A percentile compares a stretch with the other conserved stretches of the same genome.
phyloP scores from a whole-genome alignment of 2,329 filamentous ascomycete genomes.

The Cylindrodendrum hubeiense region DNA sequence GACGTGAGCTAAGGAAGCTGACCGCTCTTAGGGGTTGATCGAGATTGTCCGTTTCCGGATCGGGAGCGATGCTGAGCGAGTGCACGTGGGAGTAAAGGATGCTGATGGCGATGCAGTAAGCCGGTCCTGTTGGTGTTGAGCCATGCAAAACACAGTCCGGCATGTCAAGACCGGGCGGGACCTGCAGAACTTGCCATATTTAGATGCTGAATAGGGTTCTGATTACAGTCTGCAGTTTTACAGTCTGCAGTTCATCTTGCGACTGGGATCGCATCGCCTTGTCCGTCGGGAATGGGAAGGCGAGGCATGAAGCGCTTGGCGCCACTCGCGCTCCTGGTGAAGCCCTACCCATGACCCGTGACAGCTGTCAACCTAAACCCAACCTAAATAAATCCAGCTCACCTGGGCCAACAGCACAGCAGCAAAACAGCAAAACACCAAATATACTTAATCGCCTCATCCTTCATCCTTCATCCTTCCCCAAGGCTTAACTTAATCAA shows the following conservation, averaged over 20 bases:
- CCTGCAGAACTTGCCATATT: not conserved
- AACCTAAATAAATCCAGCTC: not conserved
- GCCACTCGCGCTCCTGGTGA: not conserved
- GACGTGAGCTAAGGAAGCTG: not conserved
- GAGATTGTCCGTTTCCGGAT: not conserved
- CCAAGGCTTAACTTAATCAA: too few species aligned
- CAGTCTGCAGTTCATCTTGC: not conserved
- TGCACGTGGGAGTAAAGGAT: too few species aligned
- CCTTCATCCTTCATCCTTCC: too few species aligned
- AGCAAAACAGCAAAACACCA: not conserved
- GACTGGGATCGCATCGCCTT: not conserved
- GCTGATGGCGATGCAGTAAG: not conserved
- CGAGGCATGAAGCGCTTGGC: too few species aligned
- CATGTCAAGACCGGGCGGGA: not conserved
- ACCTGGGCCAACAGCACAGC: not conserved
- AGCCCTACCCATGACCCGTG: not conserved
- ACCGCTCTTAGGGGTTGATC: not conserved
- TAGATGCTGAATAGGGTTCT: not conserved
- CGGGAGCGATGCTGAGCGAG: not conserved
- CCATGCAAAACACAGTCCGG: not conserved
- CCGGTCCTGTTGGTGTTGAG: not conserved
- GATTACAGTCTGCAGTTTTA: not conserved
- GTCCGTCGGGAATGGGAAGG: too few species aligned
- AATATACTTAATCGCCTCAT: not conserved
- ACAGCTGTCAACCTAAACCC: not conserved